A percentile compares a stretch with the other conserved stretches of the same genome.
These are phyloP conservation scores for Phytophthora pluvialis DNA, from an alignment of 352 stramenopile genomes.

Conservation along the genomic window DNA sequence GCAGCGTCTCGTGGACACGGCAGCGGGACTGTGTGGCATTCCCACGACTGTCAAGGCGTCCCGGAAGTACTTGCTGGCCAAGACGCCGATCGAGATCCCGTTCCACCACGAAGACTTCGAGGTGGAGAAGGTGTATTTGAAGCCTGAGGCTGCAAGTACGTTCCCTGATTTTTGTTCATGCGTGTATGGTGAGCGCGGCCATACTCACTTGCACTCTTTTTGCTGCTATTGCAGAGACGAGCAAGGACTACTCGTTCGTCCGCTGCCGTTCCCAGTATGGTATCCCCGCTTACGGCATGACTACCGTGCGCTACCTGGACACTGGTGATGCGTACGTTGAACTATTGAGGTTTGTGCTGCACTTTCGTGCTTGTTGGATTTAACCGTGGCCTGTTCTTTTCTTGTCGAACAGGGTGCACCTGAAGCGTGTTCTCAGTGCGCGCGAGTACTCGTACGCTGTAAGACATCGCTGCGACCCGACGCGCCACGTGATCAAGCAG, in stretches of 20 bases:
- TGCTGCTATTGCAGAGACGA: conserved; percentile 49
- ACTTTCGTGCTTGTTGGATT: conserved; percentile 3
- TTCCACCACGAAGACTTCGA: conserved; percentile 89
- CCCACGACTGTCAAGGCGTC: conserved; percentile 80
- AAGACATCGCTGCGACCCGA: conserved; percentile 72
- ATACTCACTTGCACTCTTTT: background rate
- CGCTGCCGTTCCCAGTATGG: conserved; percentile 86
- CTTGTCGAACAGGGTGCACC: conserved; percentile 56
- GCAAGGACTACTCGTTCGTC: conserved; percentile 89
- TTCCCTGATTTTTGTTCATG: background rate
- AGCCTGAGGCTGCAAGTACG: conserved; percentile 66
- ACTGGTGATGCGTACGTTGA: conserved; percentile 78
- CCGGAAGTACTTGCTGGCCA: conserved; percentile 75
- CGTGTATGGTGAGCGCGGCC: background rate
- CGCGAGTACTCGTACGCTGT: conserved; percentile 88
- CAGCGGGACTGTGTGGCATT: conserved; percentile 72
- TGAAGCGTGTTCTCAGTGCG: conserved; percentile 84
- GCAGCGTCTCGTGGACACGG: conserved; percentile 86
- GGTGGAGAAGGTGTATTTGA: conserved; percentile 88
- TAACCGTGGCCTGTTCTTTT: conserved; percentile 2
- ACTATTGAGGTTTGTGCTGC: background rate
- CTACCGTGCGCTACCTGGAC: conserved; percentile 80
- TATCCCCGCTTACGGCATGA: conserved; percentile 88
- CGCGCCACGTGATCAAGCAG: conserved; percentile 85
- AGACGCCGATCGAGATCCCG: conserved; percentile 58